Percentiles rank a stretch among this genome's conserved stretches.
phyloP scores from a whole-genome alignment of 2,329 filamentous ascomycete species.

The Diaporthe sp. region DNA sequence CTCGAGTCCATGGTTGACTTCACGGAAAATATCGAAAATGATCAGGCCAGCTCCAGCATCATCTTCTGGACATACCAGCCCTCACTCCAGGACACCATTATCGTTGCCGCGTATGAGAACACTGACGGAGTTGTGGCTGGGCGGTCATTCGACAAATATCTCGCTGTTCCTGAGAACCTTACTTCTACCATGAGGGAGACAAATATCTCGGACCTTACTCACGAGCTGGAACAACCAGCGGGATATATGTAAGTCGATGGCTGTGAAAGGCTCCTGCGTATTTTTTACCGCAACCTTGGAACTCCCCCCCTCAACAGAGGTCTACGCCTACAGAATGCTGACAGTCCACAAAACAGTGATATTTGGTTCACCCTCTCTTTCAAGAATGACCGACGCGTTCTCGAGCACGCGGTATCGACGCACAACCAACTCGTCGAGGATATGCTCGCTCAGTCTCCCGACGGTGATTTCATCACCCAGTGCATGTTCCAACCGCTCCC shows the following conservation, averaged over 20 bases:
- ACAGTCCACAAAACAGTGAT: not conserved
- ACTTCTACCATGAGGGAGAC: slow-evolving; percentile 4
- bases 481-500: slow-evolving; percentile 33
- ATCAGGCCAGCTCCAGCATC: slow-evolving; percentile 19
- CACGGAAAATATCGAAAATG: not conserved
- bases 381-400: slow-evolving; percentile 1
- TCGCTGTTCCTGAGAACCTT: not conserved
- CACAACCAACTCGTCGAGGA: not conserved
- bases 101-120: slow-evolving; percentile 3
- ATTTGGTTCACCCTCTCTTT: slow-evolving; percentile 12
- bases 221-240: not conserved
- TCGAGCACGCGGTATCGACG: slow-evolving; percentile 8
- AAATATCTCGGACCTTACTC: slow-evolving; percentile 1
- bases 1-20: not conserved
- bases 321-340: not conserved
- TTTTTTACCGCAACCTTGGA: too few relatives aligned
- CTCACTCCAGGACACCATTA: not conserved
- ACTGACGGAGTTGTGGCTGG: slow-evolving; percentile 3
- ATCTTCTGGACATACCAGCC: slow-evolving; percentile 4
- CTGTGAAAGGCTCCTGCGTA: too few relatives aligned
- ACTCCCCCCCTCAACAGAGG: too few relatives aligned
- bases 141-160: slow-evolving; percentile 7
- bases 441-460: slow-evolving; percentile 3
- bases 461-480: slow-evolving; percentile 19
- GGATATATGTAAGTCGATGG: not conserved